Conservation (phyloP, 2,329 filamentous ascomycete genomes). For the Penicillium sp. region DNA sequence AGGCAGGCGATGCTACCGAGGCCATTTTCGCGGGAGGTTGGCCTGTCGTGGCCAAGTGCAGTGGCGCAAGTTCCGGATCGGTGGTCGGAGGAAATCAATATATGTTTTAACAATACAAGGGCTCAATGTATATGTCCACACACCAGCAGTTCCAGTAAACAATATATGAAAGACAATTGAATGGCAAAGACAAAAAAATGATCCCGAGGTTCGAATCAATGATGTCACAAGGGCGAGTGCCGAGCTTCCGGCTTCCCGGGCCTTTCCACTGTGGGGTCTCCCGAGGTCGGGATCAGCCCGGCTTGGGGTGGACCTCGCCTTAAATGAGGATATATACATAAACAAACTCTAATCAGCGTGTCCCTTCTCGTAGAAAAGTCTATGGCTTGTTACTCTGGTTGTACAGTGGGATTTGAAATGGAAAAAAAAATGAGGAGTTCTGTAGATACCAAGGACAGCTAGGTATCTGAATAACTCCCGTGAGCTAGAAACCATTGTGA, state of each 20-base stretch:
- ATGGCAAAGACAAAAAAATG: not conserved
- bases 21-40: slow-evolving; percentile 11
- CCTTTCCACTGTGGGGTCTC: not conserved
- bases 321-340: too few species aligned
- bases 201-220: not conserved
- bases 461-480: too few species aligned
- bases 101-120: not conserved
- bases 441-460: too few species aligned
- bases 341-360: too few species aligned
- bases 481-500: too few species aligned
- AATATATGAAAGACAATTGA: not conserved
- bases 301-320: not conserved
- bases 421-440: too few species aligned
- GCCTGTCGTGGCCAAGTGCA: not conserved
- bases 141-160: too few species aligned
- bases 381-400: too few species aligned
- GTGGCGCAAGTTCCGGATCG: not conserved
- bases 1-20: not conserved
- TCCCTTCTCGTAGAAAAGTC: too few species aligned
- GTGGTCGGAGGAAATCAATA: too few species aligned
- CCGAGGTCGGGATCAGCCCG: not conserved
- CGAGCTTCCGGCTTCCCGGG: not conserved
- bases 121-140: not conserved
- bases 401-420: too few species aligned
- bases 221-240: not conserved